Conservation (phyloP, 345 rosid species). For the Pistacia vera region DNA sequence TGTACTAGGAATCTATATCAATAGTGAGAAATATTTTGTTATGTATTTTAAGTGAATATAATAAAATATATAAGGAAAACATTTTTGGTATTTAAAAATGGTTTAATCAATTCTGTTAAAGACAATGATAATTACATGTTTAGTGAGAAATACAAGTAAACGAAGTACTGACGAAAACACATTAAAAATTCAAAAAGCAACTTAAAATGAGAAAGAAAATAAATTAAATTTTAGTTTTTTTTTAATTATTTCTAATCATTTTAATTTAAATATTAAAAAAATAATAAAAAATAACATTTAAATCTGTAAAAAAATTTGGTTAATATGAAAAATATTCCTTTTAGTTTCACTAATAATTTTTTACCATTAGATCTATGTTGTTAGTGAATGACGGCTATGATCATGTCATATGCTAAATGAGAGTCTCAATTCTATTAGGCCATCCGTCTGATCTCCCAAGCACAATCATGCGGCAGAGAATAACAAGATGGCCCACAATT, state of each 20-base stretch:
- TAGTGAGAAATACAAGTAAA: neutral
- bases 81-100: neutral
- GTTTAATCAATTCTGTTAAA: too few species aligned
- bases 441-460: neutral
- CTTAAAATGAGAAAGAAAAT: neutral
- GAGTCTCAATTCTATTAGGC: neutral
- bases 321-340: neutral
- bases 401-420: neutral
- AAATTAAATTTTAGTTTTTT: too few species aligned
- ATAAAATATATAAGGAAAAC: neutral
- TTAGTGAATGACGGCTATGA: neutral
- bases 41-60: too few species aligned
- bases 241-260: too few species aligned
- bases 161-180: neutral
- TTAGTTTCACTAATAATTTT: neutral
- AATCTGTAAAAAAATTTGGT: neutral
- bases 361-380: neutral
- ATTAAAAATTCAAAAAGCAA: neutral
- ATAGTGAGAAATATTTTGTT: neutral
- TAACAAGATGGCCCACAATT: slow-evolving; percentile 1
- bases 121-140: neutral
- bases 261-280: too few species aligned
- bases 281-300: too few species aligned
- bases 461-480: slow-evolving; percentile 15
- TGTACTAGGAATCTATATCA: slow-evolving; percentile 5